Base-by-base conservation (phyloP, 164 flowering plant species). In the Tetracentron sinense region DNA sequence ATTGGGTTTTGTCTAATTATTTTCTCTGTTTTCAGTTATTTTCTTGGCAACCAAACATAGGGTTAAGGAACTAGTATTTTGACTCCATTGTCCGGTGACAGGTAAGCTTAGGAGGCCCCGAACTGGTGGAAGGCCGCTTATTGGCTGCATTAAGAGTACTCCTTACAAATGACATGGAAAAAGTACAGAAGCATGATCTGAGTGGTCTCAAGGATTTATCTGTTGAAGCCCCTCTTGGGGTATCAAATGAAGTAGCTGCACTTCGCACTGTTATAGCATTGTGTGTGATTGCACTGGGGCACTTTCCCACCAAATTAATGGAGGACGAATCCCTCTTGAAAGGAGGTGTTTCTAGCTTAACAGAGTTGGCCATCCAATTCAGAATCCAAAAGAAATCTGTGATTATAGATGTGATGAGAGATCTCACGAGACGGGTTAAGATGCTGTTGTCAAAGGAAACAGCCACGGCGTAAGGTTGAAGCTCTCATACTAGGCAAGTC, bases 381-480 rank as follows among this genome's bases (percentile, higher is more conserved):
- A 77, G 98, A 75, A 80, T 93, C 26, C 82, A 90, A 69, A 93
- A 93, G 91, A 93, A 93, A 67, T 80, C 87, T 16, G 54, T 87
- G 54, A 84, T 89, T 61, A 62, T 86, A 38, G 89, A 87, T 67
- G 84, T 79, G 26, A 90, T 91, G 96, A 80, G 78, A 62, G 76
- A 84, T 69, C 81, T 93, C 21, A 68, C 92, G 0, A 76, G 76
- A 58, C 77, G 81, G 75, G 85, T 87, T 29, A 90, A 78, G 67
- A 59, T 54, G 35, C 82, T 87, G 42, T 60, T 67, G 19, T 69
- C n/a, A n/a, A n/a, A n/a, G n/a, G n/a, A n/a, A n/a, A n/a, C n/a
- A n/a, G n/a, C n/a, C n/a, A n/a, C n/a, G n/a, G n/a, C n/a, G n/a
- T n/a, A n/a, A n/a, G n/a, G n/a, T n/a, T n/a, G n/a, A n/a, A n/a